Evolutionary conservation across 2,329 filamentous ascomycete species (phyloP), one percentile per base, ranked within the genome.

Genomic region (Stachybotrys chartarum): DNA sequence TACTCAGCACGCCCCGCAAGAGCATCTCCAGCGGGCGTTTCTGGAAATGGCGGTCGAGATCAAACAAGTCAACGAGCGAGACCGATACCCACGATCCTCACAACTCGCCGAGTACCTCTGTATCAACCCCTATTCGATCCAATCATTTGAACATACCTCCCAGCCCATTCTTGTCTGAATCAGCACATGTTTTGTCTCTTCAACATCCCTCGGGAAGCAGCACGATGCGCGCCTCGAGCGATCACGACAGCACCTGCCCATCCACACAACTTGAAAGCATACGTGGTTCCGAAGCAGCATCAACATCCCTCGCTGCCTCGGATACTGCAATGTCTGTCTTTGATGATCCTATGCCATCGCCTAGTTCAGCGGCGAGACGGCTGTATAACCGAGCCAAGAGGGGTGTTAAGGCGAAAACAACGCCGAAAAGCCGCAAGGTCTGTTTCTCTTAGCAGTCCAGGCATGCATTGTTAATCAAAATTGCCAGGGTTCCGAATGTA

Each of bases 121-220:
- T 64, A 7, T 63, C 62, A 18, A 39, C 52, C 2, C 47, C 59
- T 35, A 54, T 35, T 30, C 57, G 51, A 46, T 60, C 54, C n/a
- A 58, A 58, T 12, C 53, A 60, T 7, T 49, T 53, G 6, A 57
- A 56, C 6, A 56, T 61, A 14, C 65, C 70, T 1, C 58, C 63
- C 12, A 79, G 75, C 53, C 77, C 77, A 0, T 80, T 73, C 57
- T 61, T 76, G 7, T 75, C 75, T 1, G 78, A 81, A 57, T 72
- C 73, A 16, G 75, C 74, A 0, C 78, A 79, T 56, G 76, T 81
- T 0, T 66, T 72, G 3, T 78, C 76, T 0, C 61, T 81, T 4
- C 78, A 81, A 55, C 67, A 61, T 42, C 68, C 67, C 1, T 52
- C 61, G 4, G 49, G 55, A n/a, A 11, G 44, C 7, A 18, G 45